These are phyloP conservation scores for Polymyxa betae DNA, from an alignment of 208 protist species.

Conservation along the genomic window DNA sequence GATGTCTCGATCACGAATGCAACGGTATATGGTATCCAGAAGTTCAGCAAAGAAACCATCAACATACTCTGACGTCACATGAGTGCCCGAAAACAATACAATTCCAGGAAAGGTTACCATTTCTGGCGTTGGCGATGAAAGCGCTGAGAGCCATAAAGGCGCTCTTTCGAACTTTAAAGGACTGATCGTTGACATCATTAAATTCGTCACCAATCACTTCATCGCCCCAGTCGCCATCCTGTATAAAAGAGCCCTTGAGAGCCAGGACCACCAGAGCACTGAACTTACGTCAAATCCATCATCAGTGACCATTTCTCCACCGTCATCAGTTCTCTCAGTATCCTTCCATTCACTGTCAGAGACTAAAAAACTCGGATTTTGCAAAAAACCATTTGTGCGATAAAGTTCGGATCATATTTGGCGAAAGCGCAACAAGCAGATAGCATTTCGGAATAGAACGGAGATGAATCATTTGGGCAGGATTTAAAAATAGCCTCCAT, in stretches of 20 bases:
- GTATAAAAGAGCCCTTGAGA: no score
- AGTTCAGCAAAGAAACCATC: no score
- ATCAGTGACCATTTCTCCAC: not conserved
- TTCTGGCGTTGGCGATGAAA: not conserved
- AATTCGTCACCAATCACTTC: not conserved
- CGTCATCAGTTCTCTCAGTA: not conserved
- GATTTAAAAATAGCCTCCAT: not conserved
- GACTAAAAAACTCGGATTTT: no score
- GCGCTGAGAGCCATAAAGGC: not conserved
- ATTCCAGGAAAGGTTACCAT: not conserved
- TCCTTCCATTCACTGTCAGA: no score
- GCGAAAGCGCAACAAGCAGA: not conserved
- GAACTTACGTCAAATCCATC: not conserved
- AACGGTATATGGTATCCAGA: no score
- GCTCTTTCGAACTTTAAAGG: not conserved
- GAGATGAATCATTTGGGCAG: not conserved
- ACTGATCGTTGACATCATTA: not conserved
- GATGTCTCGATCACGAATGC: not conserved
- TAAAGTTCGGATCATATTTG: constrained; percentile 22
- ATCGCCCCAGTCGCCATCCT: no score
- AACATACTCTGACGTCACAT: no score
- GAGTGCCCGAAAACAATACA: no score
- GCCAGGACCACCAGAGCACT: no score
- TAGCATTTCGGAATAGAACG: not conserved
- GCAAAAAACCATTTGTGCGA: no score